Evolutionary conservation across 805 yeast species (phyloP).

Genomic region (Tetrapisispora iriomotensis): DNA sequence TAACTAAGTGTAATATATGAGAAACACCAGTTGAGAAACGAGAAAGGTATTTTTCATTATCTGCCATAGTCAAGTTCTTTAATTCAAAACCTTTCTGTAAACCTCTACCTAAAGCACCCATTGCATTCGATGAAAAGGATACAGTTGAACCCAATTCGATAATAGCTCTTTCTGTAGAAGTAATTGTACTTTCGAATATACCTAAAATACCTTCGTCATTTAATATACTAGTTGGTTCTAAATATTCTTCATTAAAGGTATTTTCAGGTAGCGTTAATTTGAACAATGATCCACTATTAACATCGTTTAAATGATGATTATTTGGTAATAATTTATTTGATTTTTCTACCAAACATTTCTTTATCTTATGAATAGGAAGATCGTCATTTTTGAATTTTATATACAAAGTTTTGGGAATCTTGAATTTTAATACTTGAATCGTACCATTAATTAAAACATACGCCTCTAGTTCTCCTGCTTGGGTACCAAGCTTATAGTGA

Average conservation of each 20-base stretch:
- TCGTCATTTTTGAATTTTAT: constrained; percentile 49
- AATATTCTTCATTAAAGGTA: constrained; percentile 44
- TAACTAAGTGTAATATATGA: constrained; percentile 57
- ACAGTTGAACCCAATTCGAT: constrained; percentile 71
- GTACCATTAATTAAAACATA: constrained; percentile 58
- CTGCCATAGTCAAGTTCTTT: constrained; percentile 41
- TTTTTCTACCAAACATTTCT: constrained; percentile 46
- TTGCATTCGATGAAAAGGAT: constrained; percentile 52
- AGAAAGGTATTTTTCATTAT: constrained; percentile 44
- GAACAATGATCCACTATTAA: constrained; percentile 39
- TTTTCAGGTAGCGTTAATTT: constrained; percentile 61
- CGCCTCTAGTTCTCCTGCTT: constrained; percentile 72
- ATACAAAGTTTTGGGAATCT: constrained; percentile 64
- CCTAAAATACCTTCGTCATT: constrained; percentile 54
- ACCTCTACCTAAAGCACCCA: constrained; percentile 83
- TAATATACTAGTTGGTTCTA: constrained; percentile 51
- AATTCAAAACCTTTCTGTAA: constrained; percentile 74
- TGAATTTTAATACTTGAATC: constrained; percentile 63
- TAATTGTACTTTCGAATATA: constrained; percentile 66
- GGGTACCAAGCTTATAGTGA: constrained; percentile 49
- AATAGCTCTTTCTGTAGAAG: constrained; percentile 60
- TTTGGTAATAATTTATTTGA: constrained; percentile 60
- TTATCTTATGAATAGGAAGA: constrained; percentile 33
- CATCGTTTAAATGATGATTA: constrained; percentile 39
- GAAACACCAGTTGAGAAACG: constrained; percentile 47